Evolutionary conservation across 2,329 filamentous ascomycete species (phyloP), one percentile per base, ranked within the genome.

Genomic region (Xylaria arbuscula): DNA sequence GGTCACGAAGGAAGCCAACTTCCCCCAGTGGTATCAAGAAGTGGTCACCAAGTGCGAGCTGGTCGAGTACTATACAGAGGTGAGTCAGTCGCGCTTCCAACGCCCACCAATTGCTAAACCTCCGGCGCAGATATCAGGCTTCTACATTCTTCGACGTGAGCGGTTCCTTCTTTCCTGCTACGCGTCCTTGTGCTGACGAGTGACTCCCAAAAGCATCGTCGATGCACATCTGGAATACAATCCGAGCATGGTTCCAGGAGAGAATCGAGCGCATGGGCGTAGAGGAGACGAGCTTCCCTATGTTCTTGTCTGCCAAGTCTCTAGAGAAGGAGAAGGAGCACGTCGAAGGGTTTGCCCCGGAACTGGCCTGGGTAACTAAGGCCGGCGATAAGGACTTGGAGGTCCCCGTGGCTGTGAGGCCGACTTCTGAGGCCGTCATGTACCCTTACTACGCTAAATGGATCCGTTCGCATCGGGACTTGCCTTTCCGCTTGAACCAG

Each of bases 11-110:
- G 70, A 72, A 7, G 54, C 56, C 56, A 93, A 98, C 83, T 96
- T 99, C 79, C 87, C 93, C 59, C 90, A 90, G 81, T 99, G 96
- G 96, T 99, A 99, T 83, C 93, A 97, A 83, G 95, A 99, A 83
- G 93, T 98, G 69, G 92, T 99, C 66, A 90, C 94, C 78, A 99
- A 99, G 88, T 93, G 93, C 75, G 93, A 98, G 80, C 93, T 99
- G 92, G 91, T 98, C 76, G 94, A 97, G 78, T 99, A 98, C 88
- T 98, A 98, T 80, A 84, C 74, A 59, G 81, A 83, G 72, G 76
- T 77, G 62, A 67, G 72, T 51, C 34, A 7, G 28, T 19, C 28
- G 15, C 57, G 73, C 81, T 78, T 38, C 9, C n/a, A 24, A 38
- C 45, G 28, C 22, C 15, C 11, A 17, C 15, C 17, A 6, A 54